Base-by-base conservation (phyloP, 768 basidiomycete genomes). In the Tricholoma saponaceum region DNA sequence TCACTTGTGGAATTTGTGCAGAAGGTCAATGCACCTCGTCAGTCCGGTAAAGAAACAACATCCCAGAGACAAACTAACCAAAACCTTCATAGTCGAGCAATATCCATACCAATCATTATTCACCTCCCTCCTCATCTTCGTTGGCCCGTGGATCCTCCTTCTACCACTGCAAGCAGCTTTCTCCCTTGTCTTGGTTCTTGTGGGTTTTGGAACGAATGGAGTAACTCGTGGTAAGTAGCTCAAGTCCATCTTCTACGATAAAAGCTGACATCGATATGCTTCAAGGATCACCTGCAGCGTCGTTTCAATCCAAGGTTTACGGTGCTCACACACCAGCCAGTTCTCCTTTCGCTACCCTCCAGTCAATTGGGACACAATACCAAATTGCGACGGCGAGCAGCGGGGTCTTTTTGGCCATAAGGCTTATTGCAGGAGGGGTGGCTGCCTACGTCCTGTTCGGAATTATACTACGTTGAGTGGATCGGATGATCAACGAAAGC, bases 301-400 rank as follows among this genome's bases (percentile, higher is more conserved):
- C 51, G 5, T 69, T 63, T 50, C 64, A 64, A 50, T 61, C 67
- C 4, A 55, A 62, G 20, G 66, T 58, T 49, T 68, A 68, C 44
- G 67, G 69, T 9, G 65, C 55, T 7, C 62, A 67, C 52, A 68
- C 68, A 0, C 69, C 68, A 7, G 52, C 61, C 5, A 50, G 47
- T 25, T 69, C 67, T 1, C 28, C n/a, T 30, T 61, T 68, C 28
- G 57, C 65, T 13, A 61, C 66, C 22, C 47, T 69, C 5, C 66
- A 69, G 56, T 66, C 69, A 7, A 37, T 58, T 23, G 68, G 68
- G 6, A 62, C 61, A 50, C 60, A 62, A 39, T 68, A 68, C 59
- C 60, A 69, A 22, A 46, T 26, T 4, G 46, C 87, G 83, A 80
- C 78, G 60, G 78, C 81, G 75, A 86, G 88, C 67, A 84, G 86